Evolutionary conservation across 176 grass and related monocot genomes (phyloP).

Genomic region (Pharus latifolius): DNA sequence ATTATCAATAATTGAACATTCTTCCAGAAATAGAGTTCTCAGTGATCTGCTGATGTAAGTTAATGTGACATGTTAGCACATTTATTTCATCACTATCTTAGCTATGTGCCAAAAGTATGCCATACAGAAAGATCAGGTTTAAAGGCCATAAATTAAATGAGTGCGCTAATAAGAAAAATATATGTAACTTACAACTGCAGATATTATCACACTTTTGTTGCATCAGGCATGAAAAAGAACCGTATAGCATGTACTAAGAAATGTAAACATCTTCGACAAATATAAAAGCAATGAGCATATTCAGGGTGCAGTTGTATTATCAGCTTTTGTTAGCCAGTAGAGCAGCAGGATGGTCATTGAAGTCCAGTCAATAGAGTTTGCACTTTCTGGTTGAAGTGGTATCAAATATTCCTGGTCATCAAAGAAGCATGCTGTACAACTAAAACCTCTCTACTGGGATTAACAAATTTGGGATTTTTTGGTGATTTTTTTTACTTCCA

Average conservation of each 20-base stretch:
- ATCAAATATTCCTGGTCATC: not conserved
- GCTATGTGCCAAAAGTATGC: not conserved
- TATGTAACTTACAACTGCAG: not conserved
- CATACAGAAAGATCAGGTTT: not conserved
- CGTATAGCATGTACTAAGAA: not conserved
- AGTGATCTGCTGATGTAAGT: slow-evolving; percentile 40
- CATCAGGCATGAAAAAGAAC: not conserved
- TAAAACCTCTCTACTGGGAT: not conserved
- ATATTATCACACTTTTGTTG: not conserved
- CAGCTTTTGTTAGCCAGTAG: not conserved
- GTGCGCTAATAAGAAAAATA: not conserved
- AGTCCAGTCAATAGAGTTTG: not conserved
- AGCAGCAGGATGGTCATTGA: not conserved
- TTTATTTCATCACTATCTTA: not conserved
- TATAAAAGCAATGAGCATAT: not conserved
- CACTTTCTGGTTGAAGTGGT: not conserved
- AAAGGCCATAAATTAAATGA: not conserved
- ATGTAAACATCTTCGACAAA: not conserved
- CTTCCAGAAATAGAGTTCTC: slow-evolving; percentile 59
- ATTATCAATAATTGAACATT: slow-evolving; percentile 37
- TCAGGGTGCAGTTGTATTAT: not conserved
- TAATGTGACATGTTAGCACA: slow-evolving; percentile 4
- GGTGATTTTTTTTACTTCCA: not conserved
- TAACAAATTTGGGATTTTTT: not conserved
- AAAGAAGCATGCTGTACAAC: not conserved